These are phyloP conservation scores for Corchorus capsularis DNA, from an alignment of 345 rosid species.

Conservation along the genomic window DNA sequence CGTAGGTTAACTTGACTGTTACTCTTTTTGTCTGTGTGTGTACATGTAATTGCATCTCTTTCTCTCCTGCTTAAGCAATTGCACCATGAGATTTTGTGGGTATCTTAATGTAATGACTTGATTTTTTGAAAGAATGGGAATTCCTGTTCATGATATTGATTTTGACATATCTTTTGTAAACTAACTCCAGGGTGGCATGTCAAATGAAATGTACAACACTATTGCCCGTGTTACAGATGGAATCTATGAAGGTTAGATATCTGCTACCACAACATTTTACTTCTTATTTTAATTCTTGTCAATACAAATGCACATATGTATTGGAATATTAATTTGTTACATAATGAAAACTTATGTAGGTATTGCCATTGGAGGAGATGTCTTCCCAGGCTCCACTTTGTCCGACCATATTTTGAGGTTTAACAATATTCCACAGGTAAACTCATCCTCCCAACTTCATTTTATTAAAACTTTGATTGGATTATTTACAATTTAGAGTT, in stretches of 20 bases:
- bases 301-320: conserved; percentile 17
- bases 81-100: neutral
- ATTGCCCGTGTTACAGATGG: conserved; percentile 97
- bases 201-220: conserved; percentile 90
- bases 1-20: conserved; percentile 48
- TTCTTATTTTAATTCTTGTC: neutral
- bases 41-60: neutral
- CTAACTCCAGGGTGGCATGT: conserved; percentile 89
- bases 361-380: conserved; percentile 98
- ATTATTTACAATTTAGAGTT: neutral
- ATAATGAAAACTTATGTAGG: conserved; percentile 49
- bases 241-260: conserved; percentile 75
- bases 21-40: neutral
- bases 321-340: neutral
- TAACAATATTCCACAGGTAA: conserved; percentile 94
- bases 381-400: conserved; percentile 93
- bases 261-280: conserved; percentile 2
- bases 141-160: neutral
- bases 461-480: neutral
- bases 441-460: conserved; percentile 3
- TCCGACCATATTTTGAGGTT: conserved; percentile 92
- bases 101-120: neutral
- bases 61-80: conserved; percentile 10
- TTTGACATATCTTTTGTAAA: conserved; percentile 14
- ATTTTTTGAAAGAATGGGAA: neutral